Evolutionary conservation across 208 protist genomes (phyloP).

Genomic region (Trypanosoma cruzi): DNA sequence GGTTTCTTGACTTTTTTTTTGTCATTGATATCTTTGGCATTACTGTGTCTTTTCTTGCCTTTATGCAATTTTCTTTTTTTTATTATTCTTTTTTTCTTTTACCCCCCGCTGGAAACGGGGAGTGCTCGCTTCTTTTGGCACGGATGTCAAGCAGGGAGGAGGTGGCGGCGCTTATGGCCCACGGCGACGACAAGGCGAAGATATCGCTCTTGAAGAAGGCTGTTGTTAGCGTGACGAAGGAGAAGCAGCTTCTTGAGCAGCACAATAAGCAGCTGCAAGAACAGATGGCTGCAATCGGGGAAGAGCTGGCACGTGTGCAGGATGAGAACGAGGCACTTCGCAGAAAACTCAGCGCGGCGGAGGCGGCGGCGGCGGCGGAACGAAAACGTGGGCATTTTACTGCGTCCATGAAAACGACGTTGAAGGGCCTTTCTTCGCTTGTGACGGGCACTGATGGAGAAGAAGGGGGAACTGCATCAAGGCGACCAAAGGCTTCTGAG

Average conservation of each 20-base stretch:
- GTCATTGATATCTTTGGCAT: neutral
- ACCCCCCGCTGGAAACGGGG: neutral
- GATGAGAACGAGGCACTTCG: slow-evolving; percentile 50
- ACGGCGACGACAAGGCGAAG: slow-evolving; percentile 76
- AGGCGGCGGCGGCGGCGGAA: slow-evolving; percentile 50
- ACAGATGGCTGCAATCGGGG: slow-evolving; percentile 40
- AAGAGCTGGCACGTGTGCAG: slow-evolving; percentile 46
- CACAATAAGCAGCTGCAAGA: slow-evolving; percentile 53
- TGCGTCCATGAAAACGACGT: slow-evolving; percentile 46
- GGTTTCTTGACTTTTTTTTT: no score
- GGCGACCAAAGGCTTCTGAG: slow-evolving; percentile 4
- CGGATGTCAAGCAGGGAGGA: slow-evolving; percentile 55
- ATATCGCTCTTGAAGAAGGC: slow-evolving; percentile 85
- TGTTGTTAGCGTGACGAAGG: slow-evolving; percentile 77
- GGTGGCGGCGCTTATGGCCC: slow-evolving; percentile 71
- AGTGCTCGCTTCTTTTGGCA: slow-evolving; percentile 5
- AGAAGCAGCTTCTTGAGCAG: slow-evolving; percentile 75
- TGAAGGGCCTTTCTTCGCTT: slow-evolving; percentile 74
- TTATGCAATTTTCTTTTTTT: slow-evolving; percentile 4
- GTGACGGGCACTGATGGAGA: slow-evolving; percentile 46
- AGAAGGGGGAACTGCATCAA: slow-evolving; percentile 4
- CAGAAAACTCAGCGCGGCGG: slow-evolving; percentile 42
- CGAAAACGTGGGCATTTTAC: slow-evolving; percentile 54
- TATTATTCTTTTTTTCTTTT: slow-evolving; percentile 23
- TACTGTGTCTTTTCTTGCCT: neutral